Percentiles rank a stretch among this genome's conserved stretches.
phyloP scores from a whole-genome alignment of 306 rosid genomes.

The Acacia confusa region DNA sequence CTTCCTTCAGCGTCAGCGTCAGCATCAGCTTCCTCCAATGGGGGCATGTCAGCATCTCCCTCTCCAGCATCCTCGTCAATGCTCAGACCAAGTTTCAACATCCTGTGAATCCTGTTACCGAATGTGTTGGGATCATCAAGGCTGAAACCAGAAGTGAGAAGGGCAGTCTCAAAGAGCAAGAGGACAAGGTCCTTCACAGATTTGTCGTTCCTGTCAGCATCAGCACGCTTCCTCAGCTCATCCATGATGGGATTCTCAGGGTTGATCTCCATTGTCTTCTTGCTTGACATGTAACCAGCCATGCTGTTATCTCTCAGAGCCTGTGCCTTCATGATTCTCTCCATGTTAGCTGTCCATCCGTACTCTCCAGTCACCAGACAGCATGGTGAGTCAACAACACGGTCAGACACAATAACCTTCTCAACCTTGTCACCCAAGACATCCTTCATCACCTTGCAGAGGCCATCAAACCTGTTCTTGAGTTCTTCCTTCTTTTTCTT shows the following conservation, averaged over 20 bases:
- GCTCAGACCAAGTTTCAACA: slow-evolving; percentile 90
- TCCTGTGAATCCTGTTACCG: slow-evolving; percentile 94
- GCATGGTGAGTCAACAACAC: slow-evolving; percentile 89
- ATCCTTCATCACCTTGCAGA: slow-evolving; percentile 95
- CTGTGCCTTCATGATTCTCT: slow-evolving; percentile 93
- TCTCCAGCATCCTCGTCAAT: slow-evolving; percentile 80
- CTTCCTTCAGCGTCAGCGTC: slow-evolving; percentile 74
- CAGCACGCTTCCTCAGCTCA: slow-evolving; percentile 86
- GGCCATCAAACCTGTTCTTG: slow-evolving; percentile 72
- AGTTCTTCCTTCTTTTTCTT: slow-evolving; percentile 59
- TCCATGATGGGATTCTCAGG: slow-evolving; percentile 95
- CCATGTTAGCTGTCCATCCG: slow-evolving; percentile 98
- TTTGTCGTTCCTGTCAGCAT: slow-evolving; percentile 86
- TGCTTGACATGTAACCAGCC: slow-evolving; percentile 97
- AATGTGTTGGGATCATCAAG: slow-evolving; percentile 96
- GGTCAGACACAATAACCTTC: slow-evolving; percentile 88
- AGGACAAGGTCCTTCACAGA: slow-evolving; percentile 95
- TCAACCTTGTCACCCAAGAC: slow-evolving; percentile 89
- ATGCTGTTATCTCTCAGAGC: slow-evolving; percentile 90
- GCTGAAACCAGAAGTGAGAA: slow-evolving; percentile 92
- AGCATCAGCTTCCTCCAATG: slow-evolving; percentile 72
- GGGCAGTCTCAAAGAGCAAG: slow-evolving; percentile 82
- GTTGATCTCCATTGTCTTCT: slow-evolving; percentile 98
- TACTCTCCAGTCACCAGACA: slow-evolving; percentile 93
- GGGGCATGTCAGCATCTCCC: slow-evolving; percentile 85